Evolutionary conservation across 257 asterid genomes (phyloP), one percentile per base, ranked within the genome.

Genomic region (Nicotiana obtusifolia): DNA sequence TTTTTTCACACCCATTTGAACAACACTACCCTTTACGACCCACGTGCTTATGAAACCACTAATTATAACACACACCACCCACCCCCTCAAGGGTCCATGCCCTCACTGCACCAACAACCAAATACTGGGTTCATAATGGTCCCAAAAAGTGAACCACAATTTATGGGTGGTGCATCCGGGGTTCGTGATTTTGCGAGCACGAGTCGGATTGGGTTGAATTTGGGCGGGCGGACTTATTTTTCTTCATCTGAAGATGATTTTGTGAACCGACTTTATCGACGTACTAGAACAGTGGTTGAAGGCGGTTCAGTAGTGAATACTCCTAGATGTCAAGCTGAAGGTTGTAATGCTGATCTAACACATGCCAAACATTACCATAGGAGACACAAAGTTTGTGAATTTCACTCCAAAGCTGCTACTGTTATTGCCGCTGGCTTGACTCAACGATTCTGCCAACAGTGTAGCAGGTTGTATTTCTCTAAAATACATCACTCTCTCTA

Each of bases 401-500:
- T 92, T 87, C 99, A 96, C 90, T 93, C 98, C 41, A 96, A 96
- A 81, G 93, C 98, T 80, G 84, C 99, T 84, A 94, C 98, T 68
- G 98, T 94, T 84, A 89, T 94, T 82, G 94, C 97, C 62, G 93
- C 94, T 88, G 98, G 98, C 13, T 77, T 94, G 84, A 96, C 99
- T 75, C 98, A 96, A 90, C 93, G 99, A 2, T 96, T 96, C 91
- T 96, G 99, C 87, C 99, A 96, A 67, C 99, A 96, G 87, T 96
- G 99, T 60, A 96, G 99, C 98, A 94, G 99, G 99, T 94, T 76
- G 76, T 80, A 81, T 80, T 88, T 49, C 8, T 52, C 61, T 26
- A 5, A 20, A n/a, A n/a, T 59, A 94, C 84, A 96, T 94, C 17
- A 7, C 11, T 87, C 92, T 20, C 85, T 87, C 0, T 91, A 90